Evolutionary conservation across 1,284 basidiomycete genomes (phyloP), one percentile per base, ranked within the genome.

Genomic region (Prillingera fragicola): DNA sequence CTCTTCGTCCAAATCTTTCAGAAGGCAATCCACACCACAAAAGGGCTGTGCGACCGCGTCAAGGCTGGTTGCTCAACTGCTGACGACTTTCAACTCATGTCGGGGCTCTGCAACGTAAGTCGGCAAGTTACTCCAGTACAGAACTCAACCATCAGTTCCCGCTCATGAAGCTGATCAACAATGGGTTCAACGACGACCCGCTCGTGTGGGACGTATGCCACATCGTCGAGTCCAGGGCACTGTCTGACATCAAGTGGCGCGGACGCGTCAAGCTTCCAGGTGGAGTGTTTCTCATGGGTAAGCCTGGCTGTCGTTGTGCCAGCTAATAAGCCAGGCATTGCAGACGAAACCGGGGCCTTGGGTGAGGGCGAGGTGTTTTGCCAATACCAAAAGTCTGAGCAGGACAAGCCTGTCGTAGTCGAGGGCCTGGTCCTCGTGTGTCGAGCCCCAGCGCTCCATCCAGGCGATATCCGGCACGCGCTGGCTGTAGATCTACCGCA

Each of bases 201-300:
- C 46, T 70, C 18, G 48, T 73, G 8, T 52, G 55, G 6, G 71
- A 71, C 43, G 48, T 71, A 3, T 48, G 54, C n/a, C 45, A 47
- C 8, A 63, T 71, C 25, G 55, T 71, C 29, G 64, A 70, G 44
- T 57, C 59, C 17, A 48, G 63, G 14, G 54, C 62, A 23, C 55
- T 71, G 0, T 63, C 65, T 46, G 71, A 71, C 33, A 60, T 71
- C n/a, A 69, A 69, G 50, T 71, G 70, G 70, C 54, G 65, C 14
- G 69, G 66, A 1, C 56, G 70, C 3, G 51, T 71, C 15, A 51
- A 57, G 18, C 43, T 73, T 4, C 41, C 60, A 1, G 46, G 48
- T 18, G 68, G 67, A 3, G 69, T 67, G 1, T 73, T 62, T 39
- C 42, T 70, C 15, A 70, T 70, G 25, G 67, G 66, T 65, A 21